Percentiles rank a stretch among this genome's conserved stretches.
Evolutionary conservation across 2,329 filamentous ascomycete species (phyloP).

Genomic region (Trematosphaeria pertusa): DNA sequence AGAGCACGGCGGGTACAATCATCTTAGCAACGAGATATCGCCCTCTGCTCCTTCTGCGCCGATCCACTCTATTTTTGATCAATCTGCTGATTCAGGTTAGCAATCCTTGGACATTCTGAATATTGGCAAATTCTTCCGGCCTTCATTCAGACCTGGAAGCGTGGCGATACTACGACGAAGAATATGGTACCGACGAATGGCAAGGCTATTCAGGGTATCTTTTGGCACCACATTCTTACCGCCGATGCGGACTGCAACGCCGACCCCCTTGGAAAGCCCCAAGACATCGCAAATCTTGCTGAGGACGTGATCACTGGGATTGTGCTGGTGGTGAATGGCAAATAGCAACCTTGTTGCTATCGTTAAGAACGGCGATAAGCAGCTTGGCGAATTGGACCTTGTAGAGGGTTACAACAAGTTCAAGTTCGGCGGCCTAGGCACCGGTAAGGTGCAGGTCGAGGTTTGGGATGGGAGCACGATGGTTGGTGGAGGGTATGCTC

Average conservation of each 20-base stretch:
- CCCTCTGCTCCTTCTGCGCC: too few relatives aligned
- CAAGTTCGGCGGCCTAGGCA: conserved; percentile 24
- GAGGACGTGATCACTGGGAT: conserved; percentile 34
- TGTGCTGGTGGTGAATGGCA: conserved; percentile 23
- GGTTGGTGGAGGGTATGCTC: conserved; percentile 26
- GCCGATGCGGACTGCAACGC: conserved; percentile 47
- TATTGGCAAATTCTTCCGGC: conserved; percentile 45
- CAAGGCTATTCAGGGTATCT: conserved; percentile 5
- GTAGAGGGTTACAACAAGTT: conserved; percentile 28
- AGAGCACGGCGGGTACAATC: too few relatives aligned
- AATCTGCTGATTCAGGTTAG: too few relatives aligned
- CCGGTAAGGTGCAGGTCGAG: conserved; percentile 34
- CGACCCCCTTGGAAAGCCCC: conserved; percentile 50
- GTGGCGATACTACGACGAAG: conserved; percentile 29
- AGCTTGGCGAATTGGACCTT: conserved; percentile 20
- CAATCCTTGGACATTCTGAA: too few relatives aligned
- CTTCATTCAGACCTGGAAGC: conserved; percentile 49
- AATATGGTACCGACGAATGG: conserved; percentile 22
- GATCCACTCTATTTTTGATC: too few relatives aligned
- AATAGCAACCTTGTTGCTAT: conserved; percentile 26
- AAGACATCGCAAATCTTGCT: conserved; percentile 10
- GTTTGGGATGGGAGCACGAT: conserved; percentile 31
- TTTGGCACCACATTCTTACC: conserved; percentile 31
- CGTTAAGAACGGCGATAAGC: conserved; percentile 27
- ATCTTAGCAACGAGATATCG: too few relatives aligned